Percentiles rank a stretch among this genome's conserved stretches.
Conservation (phyloP, 1,284 basidiomycete species). For the Hymenochaete sp. region DNA sequence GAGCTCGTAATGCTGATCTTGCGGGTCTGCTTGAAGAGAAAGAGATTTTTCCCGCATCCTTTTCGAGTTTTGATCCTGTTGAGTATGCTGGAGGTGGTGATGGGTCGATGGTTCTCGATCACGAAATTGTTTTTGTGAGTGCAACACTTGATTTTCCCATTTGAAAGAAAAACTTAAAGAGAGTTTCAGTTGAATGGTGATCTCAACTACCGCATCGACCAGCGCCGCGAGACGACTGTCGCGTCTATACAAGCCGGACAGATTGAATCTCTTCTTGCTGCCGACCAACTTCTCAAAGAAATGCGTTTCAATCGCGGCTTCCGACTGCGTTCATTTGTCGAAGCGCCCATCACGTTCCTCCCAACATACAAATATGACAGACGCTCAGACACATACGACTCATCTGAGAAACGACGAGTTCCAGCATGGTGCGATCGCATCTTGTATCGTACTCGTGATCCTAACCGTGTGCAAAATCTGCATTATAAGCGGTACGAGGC, state of each 20-base stretch:
- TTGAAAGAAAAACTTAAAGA: conserved; percentile 6
- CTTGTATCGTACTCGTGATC: conserved; percentile 64
- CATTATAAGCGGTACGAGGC: conserved; percentile 75
- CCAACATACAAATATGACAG: conserved; percentile 98
- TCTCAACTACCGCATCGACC: conserved; percentile 92
- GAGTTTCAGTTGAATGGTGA: conserved; percentile 60
- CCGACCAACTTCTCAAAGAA: conserved; percentile 89
- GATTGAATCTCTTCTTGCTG: conserved; percentile 51
- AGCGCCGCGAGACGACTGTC: conserved; percentile 75
- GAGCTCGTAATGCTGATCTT: conserved; percentile 80
- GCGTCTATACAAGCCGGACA: conserved; percentile 60
- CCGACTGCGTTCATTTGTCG: conserved; percentile 75
- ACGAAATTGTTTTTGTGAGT: conserved; percentile 87
- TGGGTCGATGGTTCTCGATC: conserved; percentile 90
- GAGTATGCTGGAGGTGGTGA: conserved; percentile 87
- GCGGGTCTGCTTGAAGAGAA: conserved; percentile 81
- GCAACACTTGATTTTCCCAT: conserved; percentile 1
- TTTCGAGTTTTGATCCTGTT: conserved; percentile 38
- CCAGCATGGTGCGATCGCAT: conserved; percentile 98
- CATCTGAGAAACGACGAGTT: conserved; percentile 78
- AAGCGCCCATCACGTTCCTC: conserved; percentile 73
- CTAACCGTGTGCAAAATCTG: conserved; percentile 49
- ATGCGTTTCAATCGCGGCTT: conserved; percentile 81
- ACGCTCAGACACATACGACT: conserved; percentile 71
- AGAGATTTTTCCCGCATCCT: conserved; percentile 49